Percentiles rank a stretch among this genome's conserved stretches.
These are phyloP conservation scores for Physcia stellaris DNA, from an alignment of 495 filamentous ascomycete species.

Conservation along the genomic window DNA sequence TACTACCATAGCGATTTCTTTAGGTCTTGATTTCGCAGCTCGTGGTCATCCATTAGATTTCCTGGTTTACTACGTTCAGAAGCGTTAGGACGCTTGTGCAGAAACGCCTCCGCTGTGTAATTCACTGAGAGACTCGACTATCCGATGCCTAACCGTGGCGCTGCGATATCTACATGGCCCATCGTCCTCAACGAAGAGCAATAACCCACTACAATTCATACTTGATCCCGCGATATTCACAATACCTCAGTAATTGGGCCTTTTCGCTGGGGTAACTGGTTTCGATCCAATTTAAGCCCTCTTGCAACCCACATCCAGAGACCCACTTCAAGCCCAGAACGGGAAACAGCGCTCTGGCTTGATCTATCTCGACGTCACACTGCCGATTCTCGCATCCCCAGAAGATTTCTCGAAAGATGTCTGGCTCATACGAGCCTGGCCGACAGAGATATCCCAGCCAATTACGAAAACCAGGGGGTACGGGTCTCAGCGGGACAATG, in stretches of 20 bases:
- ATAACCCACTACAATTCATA: neutral
- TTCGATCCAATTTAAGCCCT: conserved; percentile 3
- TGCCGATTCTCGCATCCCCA: conserved; percentile 4
- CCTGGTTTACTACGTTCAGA: too few relatives aligned
- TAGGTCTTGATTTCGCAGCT: too few relatives aligned
- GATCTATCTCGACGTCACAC: conserved; percentile 3
- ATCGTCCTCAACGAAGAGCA: too few relatives aligned
- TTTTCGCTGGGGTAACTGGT: neutral
- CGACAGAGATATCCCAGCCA: neutral
- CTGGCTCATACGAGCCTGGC: neutral
- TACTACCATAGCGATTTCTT: too few relatives aligned
- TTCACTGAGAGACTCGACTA: too few relatives aligned
- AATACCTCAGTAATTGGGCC: neutral
- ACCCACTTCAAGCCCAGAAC: conserved; percentile 5
- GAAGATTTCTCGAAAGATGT: conserved; percentile 1
- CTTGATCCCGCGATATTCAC: neutral
- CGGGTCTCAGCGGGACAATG: neutral
- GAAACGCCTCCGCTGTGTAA: too few relatives aligned
- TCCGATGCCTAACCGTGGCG: too few relatives aligned
- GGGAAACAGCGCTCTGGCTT: conserved; percentile 3
- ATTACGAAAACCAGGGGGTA: neutral
- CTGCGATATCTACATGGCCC: too few relatives aligned
- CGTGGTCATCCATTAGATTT: too few relatives aligned
- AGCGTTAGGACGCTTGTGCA: too few relatives aligned
- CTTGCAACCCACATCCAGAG: conserved; percentile 1